Base-by-base conservation (phyloP, 352 stramenopile species). In the Pythium apleroticum region DNA sequence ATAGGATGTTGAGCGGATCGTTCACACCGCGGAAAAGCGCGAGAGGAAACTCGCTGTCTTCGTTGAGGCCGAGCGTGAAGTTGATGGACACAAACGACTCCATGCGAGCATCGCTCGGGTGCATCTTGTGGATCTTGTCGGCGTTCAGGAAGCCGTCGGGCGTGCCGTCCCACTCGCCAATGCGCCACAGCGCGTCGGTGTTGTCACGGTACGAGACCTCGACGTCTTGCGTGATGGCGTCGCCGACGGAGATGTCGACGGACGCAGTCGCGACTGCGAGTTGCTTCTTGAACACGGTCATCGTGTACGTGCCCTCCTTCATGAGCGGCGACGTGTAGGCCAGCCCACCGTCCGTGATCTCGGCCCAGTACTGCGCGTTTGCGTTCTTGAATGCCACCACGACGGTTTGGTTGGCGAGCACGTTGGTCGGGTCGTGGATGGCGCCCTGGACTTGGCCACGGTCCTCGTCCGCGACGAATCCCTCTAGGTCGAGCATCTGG, bases 221-320 rank as follows among this genome's bases (percentile, higher is more conserved):
- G 19, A 69, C 68, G 31, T 74, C 28, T 1, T 60, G 56, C 19
- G 54, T 72, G 1, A 52, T 30, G 19, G 58, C 70, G 24, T 63
- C 59, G 0, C 65, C 66, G n/a, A 65, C 55, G 0, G 27, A 25
- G 25, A 81, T 63, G 6, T 57, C 73, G 57, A 83, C 71, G 6
- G 46, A 14, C 28, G 71, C 66, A 9, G 69, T 76, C 5, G 65
- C 73, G 19, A 84, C 78, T 3, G 67, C 72, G 19, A 87, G 70
- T 22, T 84, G 74, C 58, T 79, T 84, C 66, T 80, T 84, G 68
- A 80, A 84, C 20, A 87, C 78, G 2, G 73, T 80, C 12, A 80
- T 60, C n/a, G 76, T 84, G 58, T 87, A 87, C 22, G 67, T 76
- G 9, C 78, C 78, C 8, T 59, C 50, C 25, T 76, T 72, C 78